Percentiles rank a stretch among this genome's conserved stretches.
Evolutionary conservation across 148 eudicot species (phyloP).

Genomic region (Diospyros kaki): DNA sequence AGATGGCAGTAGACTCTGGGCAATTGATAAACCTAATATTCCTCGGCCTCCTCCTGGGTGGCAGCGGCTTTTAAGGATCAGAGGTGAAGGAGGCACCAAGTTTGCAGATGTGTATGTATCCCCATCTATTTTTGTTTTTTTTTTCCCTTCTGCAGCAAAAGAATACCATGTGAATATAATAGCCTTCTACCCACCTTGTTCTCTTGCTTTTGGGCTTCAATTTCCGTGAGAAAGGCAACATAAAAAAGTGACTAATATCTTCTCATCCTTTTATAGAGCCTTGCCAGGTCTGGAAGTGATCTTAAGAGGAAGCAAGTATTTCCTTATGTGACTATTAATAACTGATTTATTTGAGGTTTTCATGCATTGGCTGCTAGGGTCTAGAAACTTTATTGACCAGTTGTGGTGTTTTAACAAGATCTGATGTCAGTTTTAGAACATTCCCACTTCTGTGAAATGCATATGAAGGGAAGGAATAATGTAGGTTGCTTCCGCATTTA

Average conservation of each 20-base stretch:
- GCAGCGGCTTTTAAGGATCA: conserved; percentile 74
- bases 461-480: no score
- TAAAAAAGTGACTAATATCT: not conserved
- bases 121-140: not conserved
- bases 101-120: conserved; percentile 93
- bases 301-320: not conserved
- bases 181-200: not conserved
- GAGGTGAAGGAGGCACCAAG: conserved; percentile 75
- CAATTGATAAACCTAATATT: conserved; percentile 89
- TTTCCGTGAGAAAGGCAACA: not conserved
- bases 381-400: not conserved
- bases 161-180: not conserved
- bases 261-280: not conserved
- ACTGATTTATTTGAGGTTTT: not conserved
- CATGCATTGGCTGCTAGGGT: not conserved
- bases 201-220: not conserved
- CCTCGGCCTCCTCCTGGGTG: conserved; percentile 89
- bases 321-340: not conserved
- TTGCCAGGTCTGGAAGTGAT: not conserved
- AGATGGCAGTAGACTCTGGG: conserved; percentile 91
- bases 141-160: not conserved
- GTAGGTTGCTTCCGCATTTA: not conserved
- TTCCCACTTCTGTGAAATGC: no score
- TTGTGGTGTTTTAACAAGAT: not conserved
- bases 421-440: not conserved